These are phyloP conservation scores for Sutorius eximius DNA, from an alignment of 1,284 basidiomycete genomes.

Conservation along the genomic window DNA sequence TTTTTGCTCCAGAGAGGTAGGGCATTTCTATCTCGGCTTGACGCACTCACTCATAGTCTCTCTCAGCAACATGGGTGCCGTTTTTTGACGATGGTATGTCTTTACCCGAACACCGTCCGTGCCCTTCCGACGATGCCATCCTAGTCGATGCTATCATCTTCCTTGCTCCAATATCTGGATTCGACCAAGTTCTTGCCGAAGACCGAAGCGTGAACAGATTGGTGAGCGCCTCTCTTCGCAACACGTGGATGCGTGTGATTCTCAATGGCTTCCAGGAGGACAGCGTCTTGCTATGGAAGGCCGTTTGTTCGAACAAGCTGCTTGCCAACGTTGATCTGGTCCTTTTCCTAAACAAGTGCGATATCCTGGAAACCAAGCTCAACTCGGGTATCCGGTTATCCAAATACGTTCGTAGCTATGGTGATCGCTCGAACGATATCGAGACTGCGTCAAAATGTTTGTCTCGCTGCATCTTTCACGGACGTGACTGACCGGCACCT, in stretches of 20 bases:
- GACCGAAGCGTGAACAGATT: constrained; percentile 70
- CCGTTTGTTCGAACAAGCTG: constrained; percentile 71
- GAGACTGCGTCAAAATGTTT: constrained; percentile 70
- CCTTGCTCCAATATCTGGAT: constrained; percentile 76
- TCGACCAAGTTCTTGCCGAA: constrained; percentile 74
- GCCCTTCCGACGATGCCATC: constrained; percentile 2
- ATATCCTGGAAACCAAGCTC: constrained; percentile 68
- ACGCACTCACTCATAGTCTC: constrained; percentile 7
- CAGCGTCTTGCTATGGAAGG: constrained; percentile 77
- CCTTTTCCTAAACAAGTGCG: constrained; percentile 80
- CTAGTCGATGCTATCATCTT: constrained; percentile 76
- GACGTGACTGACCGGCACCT: not conserved
- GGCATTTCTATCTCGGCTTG: constrained; percentile 2
- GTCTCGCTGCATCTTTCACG: constrained; percentile 14
- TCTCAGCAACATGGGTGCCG: constrained; percentile 63
- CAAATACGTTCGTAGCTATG: constrained; percentile 73
- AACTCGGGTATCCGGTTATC: constrained; percentile 57
- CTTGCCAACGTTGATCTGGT: constrained; percentile 72
- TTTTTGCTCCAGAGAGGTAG: constrained; percentile 26
- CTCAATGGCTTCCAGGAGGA: constrained; percentile 55
- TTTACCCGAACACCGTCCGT: constrained; percentile 1
- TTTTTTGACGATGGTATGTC: constrained; percentile 70
- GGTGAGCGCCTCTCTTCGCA: constrained; percentile 39
- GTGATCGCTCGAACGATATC: constrained; percentile 68
- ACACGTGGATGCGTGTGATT: not conserved